Conservation (phyloP, 2,329 filamentous ascomycete genomes). For the Trichoderma pleuroti region DNA sequence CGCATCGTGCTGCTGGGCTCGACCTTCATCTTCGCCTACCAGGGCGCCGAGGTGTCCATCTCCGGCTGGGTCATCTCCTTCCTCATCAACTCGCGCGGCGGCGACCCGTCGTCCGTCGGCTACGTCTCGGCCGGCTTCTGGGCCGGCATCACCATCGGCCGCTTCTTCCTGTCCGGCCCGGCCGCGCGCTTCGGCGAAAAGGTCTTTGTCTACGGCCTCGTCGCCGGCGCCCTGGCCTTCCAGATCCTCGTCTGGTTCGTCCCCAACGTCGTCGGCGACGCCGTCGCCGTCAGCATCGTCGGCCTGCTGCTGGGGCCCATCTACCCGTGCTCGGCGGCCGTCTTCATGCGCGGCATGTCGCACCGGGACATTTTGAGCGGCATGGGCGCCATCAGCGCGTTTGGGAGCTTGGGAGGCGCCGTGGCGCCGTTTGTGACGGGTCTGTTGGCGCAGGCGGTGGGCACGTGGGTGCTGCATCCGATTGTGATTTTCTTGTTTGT, state of each 20-base stretch:
- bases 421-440: slow-evolving; percentile 65
- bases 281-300: slow-evolving; percentile 64
- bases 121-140: slow-evolving; percentile 74
- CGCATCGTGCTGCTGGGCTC: slow-evolving; percentile 69
- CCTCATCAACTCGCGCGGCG: slow-evolving; percentile 68
- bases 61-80: slow-evolving; percentile 87
- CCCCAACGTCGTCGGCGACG: slow-evolving; percentile 69
- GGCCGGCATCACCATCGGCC: slow-evolving; percentile 72
- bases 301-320: slow-evolving; percentile 75
- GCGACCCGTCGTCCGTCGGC: slow-evolving; percentile 67
- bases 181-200: slow-evolving; percentile 69
- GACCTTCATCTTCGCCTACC: slow-evolving; percentile 81
- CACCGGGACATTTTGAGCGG: slow-evolving; percentile 58
- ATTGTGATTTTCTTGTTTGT: slow-evolving; percentile 64
- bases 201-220: slow-evolving; percentile 61
- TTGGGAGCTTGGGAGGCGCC: slow-evolving; percentile 66
- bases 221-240: slow-evolving; percentile 60
- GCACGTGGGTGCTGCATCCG: slow-evolving; percentile 63
- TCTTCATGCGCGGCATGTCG: slow-evolving; percentile 60
- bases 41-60: slow-evolving; percentile 79
- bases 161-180: slow-evolving; percentile 66
- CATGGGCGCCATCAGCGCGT: slow-evolving; percentile 65
- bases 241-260: slow-evolving; percentile 77
- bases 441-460: slow-evolving; percentile 57
- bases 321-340: slow-evolving; percentile 67